Percentiles rank a stretch among this genome's conserved stretches.
These are phyloP conservation scores for Clonostachys rosea DNA, from an alignment of 2,329 filamentous ascomycete species.

Conservation along the genomic window DNA sequence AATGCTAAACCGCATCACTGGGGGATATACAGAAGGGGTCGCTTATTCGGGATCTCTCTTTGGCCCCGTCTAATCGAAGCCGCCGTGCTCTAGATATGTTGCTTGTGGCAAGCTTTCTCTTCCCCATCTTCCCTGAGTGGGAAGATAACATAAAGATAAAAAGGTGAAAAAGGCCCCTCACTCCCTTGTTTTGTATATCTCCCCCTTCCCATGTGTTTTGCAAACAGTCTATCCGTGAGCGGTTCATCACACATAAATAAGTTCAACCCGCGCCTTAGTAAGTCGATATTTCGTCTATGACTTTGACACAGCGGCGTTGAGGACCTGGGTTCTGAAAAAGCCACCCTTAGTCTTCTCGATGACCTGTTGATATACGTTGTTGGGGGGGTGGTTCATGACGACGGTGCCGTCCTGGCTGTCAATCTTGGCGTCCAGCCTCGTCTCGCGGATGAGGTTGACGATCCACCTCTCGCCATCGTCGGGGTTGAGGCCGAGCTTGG, in stretches of 20 bases:
- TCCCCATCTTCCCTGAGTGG: no score
- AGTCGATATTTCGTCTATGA: not conserved
- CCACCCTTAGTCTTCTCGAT: constrained; percentile 98
- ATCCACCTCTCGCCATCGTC: constrained; percentile 99
- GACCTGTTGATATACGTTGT: constrained; percentile 98
- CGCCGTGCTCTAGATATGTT: no score
- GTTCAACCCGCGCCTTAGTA: not conserved
- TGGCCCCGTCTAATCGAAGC: no score
- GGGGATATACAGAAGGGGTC: constrained; percentile 1
- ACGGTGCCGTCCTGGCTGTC: constrained; percentile 99
- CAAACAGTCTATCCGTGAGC: no score
- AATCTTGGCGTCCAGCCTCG: constrained; percentile 96
- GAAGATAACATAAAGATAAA: no score
- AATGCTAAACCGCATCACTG: constrained; percentile 10
- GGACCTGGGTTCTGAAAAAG: constrained; percentile 96
- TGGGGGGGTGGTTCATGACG: constrained; percentile 98
- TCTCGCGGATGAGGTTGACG: constrained; percentile 97
- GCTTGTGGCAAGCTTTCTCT: no score
- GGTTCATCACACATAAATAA: not conserved
- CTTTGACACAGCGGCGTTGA: constrained; percentile 63
- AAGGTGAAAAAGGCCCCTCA: no score
- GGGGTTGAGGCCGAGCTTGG: constrained; percentile 82
- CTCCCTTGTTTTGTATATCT: no score
- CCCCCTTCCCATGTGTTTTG: no score
- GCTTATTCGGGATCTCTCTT: no score